Evolutionary conservation across 2,329 filamentous ascomycete genomes (phyloP), one percentile per base, ranked within the genome.

Genomic region (Fusarium caatingaense): DNA sequence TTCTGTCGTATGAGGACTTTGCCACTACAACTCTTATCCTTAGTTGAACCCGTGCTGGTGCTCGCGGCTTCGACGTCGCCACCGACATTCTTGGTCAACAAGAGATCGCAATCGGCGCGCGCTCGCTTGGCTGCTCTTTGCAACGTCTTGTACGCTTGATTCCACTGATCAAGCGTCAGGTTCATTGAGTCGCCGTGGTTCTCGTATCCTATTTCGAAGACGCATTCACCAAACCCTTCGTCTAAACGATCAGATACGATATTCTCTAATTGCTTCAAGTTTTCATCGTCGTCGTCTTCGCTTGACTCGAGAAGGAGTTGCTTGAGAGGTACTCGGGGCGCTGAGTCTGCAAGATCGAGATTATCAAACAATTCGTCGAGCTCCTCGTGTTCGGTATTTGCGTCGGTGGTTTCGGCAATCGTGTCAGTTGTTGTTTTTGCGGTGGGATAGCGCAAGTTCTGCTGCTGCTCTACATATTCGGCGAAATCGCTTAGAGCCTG

Each of bases 401-500:
- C 55, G 51, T 78, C 68, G 37, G 78, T 68, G 23, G 78, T 75
- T 12, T 78, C 70, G 15, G 78, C 76, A 49, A 30, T 56, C 18
- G 72, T 69, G 76, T 61, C 60, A 42, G 77, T 66, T 21, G 65
- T 59, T 34, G 76, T 72, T 56, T 78, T 80, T 37, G 82, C 76
- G 45, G 77, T 78, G 3, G 87, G 87, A 73, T 89, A 90, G 60
- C 92, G 90, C 51, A 91, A 81, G 16, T 90, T 90, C 80, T 98
- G 96, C 79, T 98, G 94, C 79, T 94, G 92, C 80, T 98, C 94
- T 71, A 98, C 96, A 76, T 98, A 98, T 76, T 99, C 96, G 80
- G 94, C 94, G 79, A 99, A 99, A 75, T 98, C 96, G 83, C 92
- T 96, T 59, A 99, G 87, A 15, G 95, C 94, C 86, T 87, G 51